Evolutionary conservation across 176 grass and related monocot genomes (phyloP).

Genomic region (Carex myosuroides): DNA sequence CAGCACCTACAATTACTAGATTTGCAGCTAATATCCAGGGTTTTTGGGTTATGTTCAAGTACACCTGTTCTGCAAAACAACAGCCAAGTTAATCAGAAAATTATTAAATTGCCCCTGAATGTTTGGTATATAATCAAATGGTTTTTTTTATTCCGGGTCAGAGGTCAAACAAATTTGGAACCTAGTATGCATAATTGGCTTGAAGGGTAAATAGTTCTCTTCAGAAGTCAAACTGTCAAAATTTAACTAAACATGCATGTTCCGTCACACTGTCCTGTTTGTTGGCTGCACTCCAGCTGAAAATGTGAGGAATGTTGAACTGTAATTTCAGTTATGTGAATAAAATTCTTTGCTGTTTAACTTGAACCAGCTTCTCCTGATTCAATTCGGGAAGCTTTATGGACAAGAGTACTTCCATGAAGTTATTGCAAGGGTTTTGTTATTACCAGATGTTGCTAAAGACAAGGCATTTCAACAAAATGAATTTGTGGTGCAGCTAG

Average conservation of each 20-base stretch:
- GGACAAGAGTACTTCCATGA: conserved; percentile 62
- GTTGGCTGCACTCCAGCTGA: background rate
- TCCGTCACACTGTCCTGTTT: background rate
- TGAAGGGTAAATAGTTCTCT: background rate
- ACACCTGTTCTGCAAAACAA: background rate
- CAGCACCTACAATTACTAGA: background rate
- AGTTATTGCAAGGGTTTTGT: conserved; percentile 78
- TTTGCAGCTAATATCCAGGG: background rate
- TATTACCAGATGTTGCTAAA: conserved; percentile 66
- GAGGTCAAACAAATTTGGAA: background rate
- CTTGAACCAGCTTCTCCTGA: conserved; percentile 56
- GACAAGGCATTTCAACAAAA: conserved; percentile 91
- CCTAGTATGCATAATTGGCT: background rate
- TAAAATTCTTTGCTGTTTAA: conserved; percentile 14
- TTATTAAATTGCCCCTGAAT: background rate
- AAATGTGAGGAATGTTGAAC: background rate
- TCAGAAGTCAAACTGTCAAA: background rate
- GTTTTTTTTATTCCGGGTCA: background rate
- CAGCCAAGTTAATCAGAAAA: background rate
- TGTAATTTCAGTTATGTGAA: conserved; percentile 4
- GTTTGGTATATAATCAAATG: background rate
- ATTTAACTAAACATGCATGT: background rate
- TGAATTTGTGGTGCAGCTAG: conserved; percentile 90
- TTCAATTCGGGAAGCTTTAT: conserved; percentile 87
- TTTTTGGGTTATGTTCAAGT: background rate